Conservation (phyloP, 495 filamentous ascomycete genomes). For the Penicillium taxi region DNA sequence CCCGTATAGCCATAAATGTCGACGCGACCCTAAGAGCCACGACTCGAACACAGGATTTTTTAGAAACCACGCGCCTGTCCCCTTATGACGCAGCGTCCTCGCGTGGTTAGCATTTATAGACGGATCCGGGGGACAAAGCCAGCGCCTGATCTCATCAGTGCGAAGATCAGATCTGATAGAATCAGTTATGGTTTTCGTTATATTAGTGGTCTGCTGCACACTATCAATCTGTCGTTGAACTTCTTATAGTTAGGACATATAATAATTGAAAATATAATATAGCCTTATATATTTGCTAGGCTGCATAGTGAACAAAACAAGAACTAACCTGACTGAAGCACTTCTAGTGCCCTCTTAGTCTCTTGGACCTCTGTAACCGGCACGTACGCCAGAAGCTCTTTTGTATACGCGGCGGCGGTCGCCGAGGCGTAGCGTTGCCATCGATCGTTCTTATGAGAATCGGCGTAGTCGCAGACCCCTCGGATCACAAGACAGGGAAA, state of each 20-base stretch:
- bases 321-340: too few species aligned
- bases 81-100: conserved; percentile 11
- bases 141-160: conserved; percentile 12
- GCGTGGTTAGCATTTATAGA: conserved; percentile 15
- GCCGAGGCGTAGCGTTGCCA: conserved; percentile 19
- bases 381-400: conserved; percentile 12
- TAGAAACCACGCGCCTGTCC: conserved; percentile 16
- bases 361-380: too few species aligned
- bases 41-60: too few species aligned
- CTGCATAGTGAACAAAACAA: too few species aligned
- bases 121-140: conserved; percentile 16
- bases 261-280: conserved; percentile 1
- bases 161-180: conserved; percentile 9
- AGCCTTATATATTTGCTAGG: conserved; percentile 1
- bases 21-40: conserved; percentile 12
- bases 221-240: conserved; percentile 11
- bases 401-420: conserved; percentile 14
- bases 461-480: conserved; percentile 20
- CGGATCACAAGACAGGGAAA: conserved; percentile 15
- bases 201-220: conserved; percentile 9
- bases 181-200: conserved; percentile 10
- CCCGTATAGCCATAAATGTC: conserved; percentile 15
- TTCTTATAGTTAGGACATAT: conserved; percentile 6
- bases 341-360: too few species aligned
- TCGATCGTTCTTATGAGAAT: conserved; percentile 19